Evolutionary conservation across 2,329 filamentous ascomycete species (phyloP).

Genomic region (Cytospora schulzeri): DNA sequence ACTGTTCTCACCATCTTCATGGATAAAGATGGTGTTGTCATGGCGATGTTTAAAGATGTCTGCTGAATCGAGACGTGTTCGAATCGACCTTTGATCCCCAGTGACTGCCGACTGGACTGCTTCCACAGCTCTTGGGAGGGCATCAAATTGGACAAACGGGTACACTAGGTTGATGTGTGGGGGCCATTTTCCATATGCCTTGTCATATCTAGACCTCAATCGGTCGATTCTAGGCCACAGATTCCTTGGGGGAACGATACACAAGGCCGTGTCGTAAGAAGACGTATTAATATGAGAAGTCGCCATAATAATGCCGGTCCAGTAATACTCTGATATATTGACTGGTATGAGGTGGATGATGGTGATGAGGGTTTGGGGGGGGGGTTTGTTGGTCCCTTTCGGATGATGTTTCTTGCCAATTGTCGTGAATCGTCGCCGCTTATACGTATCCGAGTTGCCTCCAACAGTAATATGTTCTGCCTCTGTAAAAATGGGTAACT

Average conservation of each 20-base stretch:
- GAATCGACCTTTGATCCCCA: constrained; percentile 23
- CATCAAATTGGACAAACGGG: constrained; percentile 59
- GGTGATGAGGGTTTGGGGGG: neutral
- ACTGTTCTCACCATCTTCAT: constrained; percentile 34
- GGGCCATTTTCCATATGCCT: constrained; percentile 63
- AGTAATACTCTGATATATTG: neutral
- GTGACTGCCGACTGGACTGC: constrained; percentile 42
- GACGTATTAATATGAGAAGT: neutral
- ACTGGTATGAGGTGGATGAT: neutral
- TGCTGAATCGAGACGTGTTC: constrained; percentile 42
- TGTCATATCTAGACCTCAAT: constrained; percentile 65
- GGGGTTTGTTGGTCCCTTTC: no score
- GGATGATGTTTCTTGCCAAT: neutral
- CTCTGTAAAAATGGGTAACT: neutral
- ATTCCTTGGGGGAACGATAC: constrained; percentile 55
- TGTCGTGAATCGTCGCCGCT: no score
- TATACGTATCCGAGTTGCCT: no score
- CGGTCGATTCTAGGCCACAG: constrained; percentile 53
- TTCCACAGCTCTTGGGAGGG: constrained; percentile 47
- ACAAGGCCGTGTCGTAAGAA: constrained; percentile 62
- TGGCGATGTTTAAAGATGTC: constrained; percentile 53
- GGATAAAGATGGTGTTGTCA: constrained; percentile 53
- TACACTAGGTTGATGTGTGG: constrained; percentile 69
- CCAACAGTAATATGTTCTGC: no score
- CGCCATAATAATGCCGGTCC: constrained; percentile 9